These are phyloP conservation scores for Epichloe aotearoae DNA, from an alignment of 2,329 filamentous ascomycete genomes.

Conservation along the genomic window DNA sequence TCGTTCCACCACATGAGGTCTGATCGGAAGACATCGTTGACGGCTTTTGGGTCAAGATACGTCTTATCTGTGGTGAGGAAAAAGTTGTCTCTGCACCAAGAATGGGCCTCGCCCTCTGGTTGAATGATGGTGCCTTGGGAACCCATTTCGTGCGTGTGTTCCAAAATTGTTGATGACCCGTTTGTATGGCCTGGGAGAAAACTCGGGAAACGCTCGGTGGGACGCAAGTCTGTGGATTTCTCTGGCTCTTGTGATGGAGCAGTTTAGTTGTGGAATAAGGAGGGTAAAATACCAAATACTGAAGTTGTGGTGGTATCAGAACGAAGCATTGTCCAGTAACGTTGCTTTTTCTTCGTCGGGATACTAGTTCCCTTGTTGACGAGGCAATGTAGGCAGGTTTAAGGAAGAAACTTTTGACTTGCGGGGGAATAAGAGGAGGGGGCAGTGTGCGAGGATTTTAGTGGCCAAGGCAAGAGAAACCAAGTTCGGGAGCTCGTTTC, in stretches of 20 bases:
- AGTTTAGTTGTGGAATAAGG: conserved; percentile 3
- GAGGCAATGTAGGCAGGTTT: not conserved
- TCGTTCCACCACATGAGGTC: conserved; percentile 50
- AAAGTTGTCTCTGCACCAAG: conserved; percentile 41
- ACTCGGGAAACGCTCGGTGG: not conserved
- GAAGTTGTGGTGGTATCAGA: not conserved
- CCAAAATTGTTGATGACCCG: not conserved
- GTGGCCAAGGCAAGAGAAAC: not conserved
- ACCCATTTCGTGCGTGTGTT: conserved; percentile 7
- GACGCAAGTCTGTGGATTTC: not conserved
- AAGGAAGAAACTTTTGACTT: not conserved
- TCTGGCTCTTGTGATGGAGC: conserved; percentile 1
- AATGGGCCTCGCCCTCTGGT: conserved; percentile 21
- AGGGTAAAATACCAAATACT: conserved; percentile 1
- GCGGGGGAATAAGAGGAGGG: not conserved
- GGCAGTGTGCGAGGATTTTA: not conserved
- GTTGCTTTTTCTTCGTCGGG: not conserved
- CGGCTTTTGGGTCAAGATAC: conserved; percentile 38
- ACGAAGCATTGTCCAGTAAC: conserved; percentile 7
- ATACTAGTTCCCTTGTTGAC: not conserved
- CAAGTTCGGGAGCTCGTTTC: not conserved
- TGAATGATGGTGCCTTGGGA: conserved; percentile 10
- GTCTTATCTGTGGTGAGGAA: conserved; percentile 47
- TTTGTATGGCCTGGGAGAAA: not conserved
- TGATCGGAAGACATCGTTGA: conserved; percentile 42